Percentiles rank a stretch among this genome's conserved stretches.
These are phyloP conservation scores for Schwanniomyces sp. DNA, from an alignment of 805 yeast species.

Conservation along the genomic window DNA sequence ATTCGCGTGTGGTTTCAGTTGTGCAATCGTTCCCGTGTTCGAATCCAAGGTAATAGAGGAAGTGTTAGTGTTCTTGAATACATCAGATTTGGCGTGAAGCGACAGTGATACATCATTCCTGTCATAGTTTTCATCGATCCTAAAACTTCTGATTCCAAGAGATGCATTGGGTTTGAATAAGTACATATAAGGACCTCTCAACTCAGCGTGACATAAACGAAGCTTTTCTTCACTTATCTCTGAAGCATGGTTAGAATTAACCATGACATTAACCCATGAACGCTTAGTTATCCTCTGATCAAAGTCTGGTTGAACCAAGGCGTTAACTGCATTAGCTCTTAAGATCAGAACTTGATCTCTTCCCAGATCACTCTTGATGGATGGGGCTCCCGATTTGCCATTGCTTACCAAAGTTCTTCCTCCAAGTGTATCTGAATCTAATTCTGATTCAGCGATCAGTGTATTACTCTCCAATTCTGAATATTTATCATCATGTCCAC, in stretches of 20 bases:
- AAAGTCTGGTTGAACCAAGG: conserved; percentile 26
- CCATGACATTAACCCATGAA: conserved; percentile 39
- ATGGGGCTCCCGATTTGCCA: neutral
- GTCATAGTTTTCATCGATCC: conserved; percentile 8
- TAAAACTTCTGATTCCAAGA: conserved; percentile 37
- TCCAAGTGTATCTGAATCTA: neutral
- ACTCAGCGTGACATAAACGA: conserved; percentile 60
- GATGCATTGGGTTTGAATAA: conserved; percentile 60
- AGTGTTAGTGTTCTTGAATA: conserved; percentile 15
- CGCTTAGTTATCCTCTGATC: conserved; percentile 30
- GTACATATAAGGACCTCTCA: conserved; percentile 65
- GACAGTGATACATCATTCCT: neutral
- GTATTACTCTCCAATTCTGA: neutral
- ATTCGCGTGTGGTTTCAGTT: neutral
- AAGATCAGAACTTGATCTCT: neutral
- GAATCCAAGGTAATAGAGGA: conserved; percentile 7
- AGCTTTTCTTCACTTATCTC: conserved; percentile 36
- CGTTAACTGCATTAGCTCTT: conserved; percentile 2
- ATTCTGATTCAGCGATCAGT: neutral
- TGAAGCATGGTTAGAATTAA: conserved; percentile 29
- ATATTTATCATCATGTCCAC: neutral
- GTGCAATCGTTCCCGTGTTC: neutral
- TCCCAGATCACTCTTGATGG: neutral
- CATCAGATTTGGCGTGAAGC: conserved; percentile 7
- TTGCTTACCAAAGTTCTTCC: conserved; percentile 8